Evolutionary conservation across 169 alveolate genomes (phyloP).

Genomic region (Cryptosporidium sp.): DNA sequence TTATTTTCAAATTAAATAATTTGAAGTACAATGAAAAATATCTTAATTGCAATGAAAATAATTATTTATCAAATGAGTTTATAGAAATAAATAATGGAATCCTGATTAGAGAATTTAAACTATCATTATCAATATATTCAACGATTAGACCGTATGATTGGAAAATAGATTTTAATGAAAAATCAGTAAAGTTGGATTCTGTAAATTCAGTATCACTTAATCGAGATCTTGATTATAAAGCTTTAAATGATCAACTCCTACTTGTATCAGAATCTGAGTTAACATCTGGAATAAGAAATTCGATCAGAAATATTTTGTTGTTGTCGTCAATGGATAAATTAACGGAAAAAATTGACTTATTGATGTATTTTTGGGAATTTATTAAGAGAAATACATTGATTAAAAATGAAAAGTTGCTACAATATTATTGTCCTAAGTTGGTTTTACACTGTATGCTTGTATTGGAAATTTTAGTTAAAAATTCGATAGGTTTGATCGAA

Average conservation of each 20-base stretch:
- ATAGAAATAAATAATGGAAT: not conserved
- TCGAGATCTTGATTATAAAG: not conserved
- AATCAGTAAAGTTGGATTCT: not conserved
- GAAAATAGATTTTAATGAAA: not conserved
- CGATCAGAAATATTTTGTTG: not conserved
- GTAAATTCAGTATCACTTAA: not conserved
- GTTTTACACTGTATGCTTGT: slow-evolving; percentile 36
- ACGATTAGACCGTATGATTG: not conserved
- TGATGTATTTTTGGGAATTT: slow-evolving; percentile 23
- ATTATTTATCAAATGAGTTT: not conserved
- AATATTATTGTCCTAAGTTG: slow-evolving; percentile 31
- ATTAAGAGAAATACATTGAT: not conserved
- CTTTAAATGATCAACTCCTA: not conserved
- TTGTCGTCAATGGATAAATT: not conserved
- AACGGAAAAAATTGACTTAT: not conserved
- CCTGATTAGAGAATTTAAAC: not conserved
- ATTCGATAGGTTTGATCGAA: slow-evolving; percentile 14
- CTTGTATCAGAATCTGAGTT: slow-evolving; percentile 3
- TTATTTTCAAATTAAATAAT: not conserved
- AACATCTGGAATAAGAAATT: not conserved
- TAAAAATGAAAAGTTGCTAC: not conserved
- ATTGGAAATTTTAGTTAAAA: slow-evolving; percentile 15
- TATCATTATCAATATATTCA: not conserved
- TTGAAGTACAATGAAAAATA: not conserved
- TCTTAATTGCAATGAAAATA: not conserved